Percentiles rank a stretch among this genome's conserved stretches.
Evolutionary conservation across 176 grass and related monocot species (phyloP).

Genomic region (Leersia perrieri): DNA sequence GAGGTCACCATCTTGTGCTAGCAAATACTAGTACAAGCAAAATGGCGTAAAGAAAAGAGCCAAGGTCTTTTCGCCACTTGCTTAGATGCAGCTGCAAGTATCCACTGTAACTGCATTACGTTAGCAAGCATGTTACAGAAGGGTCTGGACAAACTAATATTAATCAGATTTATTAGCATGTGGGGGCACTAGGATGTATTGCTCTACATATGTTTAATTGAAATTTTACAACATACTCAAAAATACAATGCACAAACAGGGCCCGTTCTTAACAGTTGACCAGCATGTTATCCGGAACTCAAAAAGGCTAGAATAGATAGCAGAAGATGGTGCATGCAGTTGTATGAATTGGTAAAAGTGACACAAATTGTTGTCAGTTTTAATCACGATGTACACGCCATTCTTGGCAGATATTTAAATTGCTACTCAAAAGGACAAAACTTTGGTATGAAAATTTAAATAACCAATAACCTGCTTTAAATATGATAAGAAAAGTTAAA

Average conservation of each 20-base stretch:
- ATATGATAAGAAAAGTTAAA: too few species aligned
- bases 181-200: neutral
- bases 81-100: conserved; percentile 30
- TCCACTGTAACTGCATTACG: neutral
- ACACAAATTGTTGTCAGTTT: neutral
- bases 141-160: neutral
- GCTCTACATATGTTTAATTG: neutral
- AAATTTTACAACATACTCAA: neutral
- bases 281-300: too few species aligned
- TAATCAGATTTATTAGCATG: neutral
- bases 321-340: too few species aligned
- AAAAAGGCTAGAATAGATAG: too few species aligned
- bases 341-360: neutral
- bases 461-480: too few species aligned
- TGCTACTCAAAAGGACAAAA: too few species aligned
- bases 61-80: neutral
- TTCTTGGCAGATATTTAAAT: too few species aligned
- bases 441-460: too few species aligned
- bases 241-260: too few species aligned
- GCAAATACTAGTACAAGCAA: neutral
- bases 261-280: too few species aligned
- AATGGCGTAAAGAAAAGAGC: too few species aligned
- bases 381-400: too few species aligned
- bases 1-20: neutral
- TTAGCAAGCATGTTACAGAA: neutral